Evolutionary conservation across 306 rosid genomes (phyloP), one percentile per base, ranked within the genome.

Genomic region (Pachyrhizus erosus): DNA sequence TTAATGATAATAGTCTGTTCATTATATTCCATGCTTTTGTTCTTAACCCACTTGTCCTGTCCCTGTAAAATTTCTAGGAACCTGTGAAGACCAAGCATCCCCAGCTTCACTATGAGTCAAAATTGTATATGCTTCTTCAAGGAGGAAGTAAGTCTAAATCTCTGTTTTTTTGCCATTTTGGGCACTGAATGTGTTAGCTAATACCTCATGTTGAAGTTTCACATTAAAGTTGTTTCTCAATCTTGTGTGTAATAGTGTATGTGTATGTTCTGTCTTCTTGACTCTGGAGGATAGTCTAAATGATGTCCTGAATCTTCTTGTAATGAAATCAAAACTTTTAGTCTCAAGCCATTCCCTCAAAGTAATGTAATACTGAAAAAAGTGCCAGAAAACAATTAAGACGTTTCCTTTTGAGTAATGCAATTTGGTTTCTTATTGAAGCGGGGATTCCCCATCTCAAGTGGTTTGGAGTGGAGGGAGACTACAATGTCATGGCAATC

Each of bases 381-480:
- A 3, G 18, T 64, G 14, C 46, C 62, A 65, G 54, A 82, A 84
- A 85, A 66, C 60, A 73, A 31, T 7, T 15, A 26, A 70, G 15
- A 69, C 73, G 70, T 76, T 76, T 84, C 71, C 74, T 78, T 75
- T 49, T 83, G 57, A 73, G 62, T 87, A 82, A 90, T 79, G 80
- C 61, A 78, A 68, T 75, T 43, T 82, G 10, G 18, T 81, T 82
- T 72, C 68, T 82, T 86, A 46, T 87, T 94, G 91, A 79, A 96
- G 99, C 95, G 65, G 99, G 99, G 72, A 87, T 96, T 83, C 99
- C 99, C 86, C 97, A 96, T 82, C 88, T 96, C 79, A 96, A 96
- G 88, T 96, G 99, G 99, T 96, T 92, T 77, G 99, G 99, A 84
- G 98, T 94, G n/a, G 98, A 92, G 87, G 93, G 97, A 80, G 99